Base-by-base conservation (phyloP, 148 eudicot species). In the Limonium bicolor region DNA sequence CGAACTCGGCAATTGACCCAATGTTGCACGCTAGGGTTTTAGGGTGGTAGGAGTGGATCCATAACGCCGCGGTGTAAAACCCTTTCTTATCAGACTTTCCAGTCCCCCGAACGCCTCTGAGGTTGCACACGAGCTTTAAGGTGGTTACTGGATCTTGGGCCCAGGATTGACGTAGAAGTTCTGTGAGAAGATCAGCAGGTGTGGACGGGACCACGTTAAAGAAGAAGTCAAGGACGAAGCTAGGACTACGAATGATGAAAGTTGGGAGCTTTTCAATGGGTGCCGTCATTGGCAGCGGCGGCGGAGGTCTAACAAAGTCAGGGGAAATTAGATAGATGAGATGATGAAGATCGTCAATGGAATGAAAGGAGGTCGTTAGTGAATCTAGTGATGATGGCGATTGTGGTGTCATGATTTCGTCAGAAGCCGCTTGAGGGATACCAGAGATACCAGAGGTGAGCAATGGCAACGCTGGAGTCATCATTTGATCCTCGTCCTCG, bases 101-200 rank as follows among this genome's bases (percentile, higher is more conserved):
- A 14, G 59, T 54, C 18, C 59, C 59, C 6, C 59, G 43, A 19
- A 54, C 59, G 23, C 59, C 59, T 1, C 59, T 26, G 18, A 54
- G 25, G 18, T 54, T 54, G 15, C 59, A 54, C 32, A 54, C 12
- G 7, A 54, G 39, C 12, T 54, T 54, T 11, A 54, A 25, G 3
- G 59, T 18, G 24, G 50, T 54, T 7, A 54, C n/a, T 7, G 59
- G 42, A 10, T 32, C n/a, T 23, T 54, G 59, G 50, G 7, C 41
- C 50, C 50, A 54, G 6, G 59, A 39, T 5, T 0, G 11, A 9
- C 17, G 5, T 11, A 54, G 50, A 19, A 27, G 41, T 1, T 27
- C 7, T 22, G 15, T 21, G 2, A 53, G 3, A 7, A 21, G 2
- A 8, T 8, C 16, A 6, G 48, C 30, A 1, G 40, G 58, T 7